phyloP scores from a whole-genome alignment of 257 asterid species.

The Penstemon newberryi region DNA sequence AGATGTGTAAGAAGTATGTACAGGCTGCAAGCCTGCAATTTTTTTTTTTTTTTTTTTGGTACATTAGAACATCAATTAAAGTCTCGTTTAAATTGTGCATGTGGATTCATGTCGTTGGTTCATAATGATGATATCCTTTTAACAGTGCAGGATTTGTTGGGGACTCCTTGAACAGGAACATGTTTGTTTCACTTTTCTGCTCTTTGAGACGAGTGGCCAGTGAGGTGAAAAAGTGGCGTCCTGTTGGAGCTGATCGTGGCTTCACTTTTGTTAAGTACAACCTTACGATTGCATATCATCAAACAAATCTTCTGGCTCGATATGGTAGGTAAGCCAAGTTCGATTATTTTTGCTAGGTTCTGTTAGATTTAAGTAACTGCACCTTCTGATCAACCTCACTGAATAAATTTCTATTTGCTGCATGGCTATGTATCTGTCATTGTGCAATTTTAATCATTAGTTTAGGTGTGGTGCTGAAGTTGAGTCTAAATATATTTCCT shows the following conservation, averaged over 20 bases:
- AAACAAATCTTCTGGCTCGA: slow-evolving; percentile 92
- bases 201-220: slow-evolving; percentile 56
- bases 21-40: too few relatives aligned
- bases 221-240: slow-evolving; percentile 92
- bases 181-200: slow-evolving; percentile 92
- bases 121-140: slow-evolving; percentile 2
- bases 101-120: too few relatives aligned
- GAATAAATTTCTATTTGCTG: background rate
- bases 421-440: slow-evolving; percentile 2
- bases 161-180: slow-evolving; percentile 93
- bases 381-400: too few relatives aligned
- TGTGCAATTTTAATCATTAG: background rate
- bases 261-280: slow-evolving; percentile 83
- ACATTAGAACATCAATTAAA: too few relatives aligned
- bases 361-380: slow-evolving; percentile 1
- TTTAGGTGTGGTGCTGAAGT: background rate
- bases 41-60: too few relatives aligned
- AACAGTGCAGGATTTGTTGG: slow-evolving; percentile 95
- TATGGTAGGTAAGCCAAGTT: slow-evolving; percentile 85
- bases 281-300: slow-evolving; percentile 87
- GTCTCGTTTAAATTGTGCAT: too few relatives aligned
- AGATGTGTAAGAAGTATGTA: too few relatives aligned
- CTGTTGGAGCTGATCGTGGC: slow-evolving; percentile 95
- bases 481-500: slow-evolving; percentile 1
- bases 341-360: background rate